Evolutionary conservation across 2,329 filamentous ascomycete species (phyloP), one percentile per base, ranked within the genome.

Genomic region (Domatiomyces globalis): DNA sequence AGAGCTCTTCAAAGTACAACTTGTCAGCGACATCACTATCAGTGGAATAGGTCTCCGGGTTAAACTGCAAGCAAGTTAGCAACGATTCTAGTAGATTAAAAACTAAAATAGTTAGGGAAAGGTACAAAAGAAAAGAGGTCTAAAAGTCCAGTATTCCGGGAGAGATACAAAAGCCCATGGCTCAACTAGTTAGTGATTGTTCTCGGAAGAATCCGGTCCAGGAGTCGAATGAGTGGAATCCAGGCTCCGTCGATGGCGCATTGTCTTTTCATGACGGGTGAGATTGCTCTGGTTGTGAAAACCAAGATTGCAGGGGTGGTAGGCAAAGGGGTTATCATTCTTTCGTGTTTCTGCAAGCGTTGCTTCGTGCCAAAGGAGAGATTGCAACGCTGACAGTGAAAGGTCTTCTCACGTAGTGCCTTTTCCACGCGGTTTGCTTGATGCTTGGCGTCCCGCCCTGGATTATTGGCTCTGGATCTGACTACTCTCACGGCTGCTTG

Each of bases 1-100:
- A 92, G 50, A 96, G 72, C 70, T 98, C 92, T 62, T 96, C 92
- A 58, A 98, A 98, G 71, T 96, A 98, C 4, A 98, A 79, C 63
- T 82, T 87, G 62, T 96, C 90, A 7, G 88, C 87, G 8, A 79
- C 80, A 61, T 98, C 92, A 65, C 84, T 90, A 68, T 96, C 92
- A 0, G 90, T 95, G 50, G 66, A 73, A 53, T 79, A 80, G 0
- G 88, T 95, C 63, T 95, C 87, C 0, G 86, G 86, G 62, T 92
- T 90, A 62, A 80, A 85, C 70, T 63, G 2, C 2, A 48, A 27
- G 39, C 9, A 45, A 48, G 44, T 25, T 52, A 57, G 53, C 49
- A 53, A 49, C 25, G 53, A 48, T 47, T 51, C 43, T 20, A 45
- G 10, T 10, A 39, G 10, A 39, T 10, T 39, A 15, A 10, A 39